A percentile compares a stretch with the other conserved stretches of the same genome.
These are phyloP conservation scores for Xylaria bambusicola DNA, from an alignment of 495 filamentous ascomycete genomes.

Conservation along the genomic window DNA sequence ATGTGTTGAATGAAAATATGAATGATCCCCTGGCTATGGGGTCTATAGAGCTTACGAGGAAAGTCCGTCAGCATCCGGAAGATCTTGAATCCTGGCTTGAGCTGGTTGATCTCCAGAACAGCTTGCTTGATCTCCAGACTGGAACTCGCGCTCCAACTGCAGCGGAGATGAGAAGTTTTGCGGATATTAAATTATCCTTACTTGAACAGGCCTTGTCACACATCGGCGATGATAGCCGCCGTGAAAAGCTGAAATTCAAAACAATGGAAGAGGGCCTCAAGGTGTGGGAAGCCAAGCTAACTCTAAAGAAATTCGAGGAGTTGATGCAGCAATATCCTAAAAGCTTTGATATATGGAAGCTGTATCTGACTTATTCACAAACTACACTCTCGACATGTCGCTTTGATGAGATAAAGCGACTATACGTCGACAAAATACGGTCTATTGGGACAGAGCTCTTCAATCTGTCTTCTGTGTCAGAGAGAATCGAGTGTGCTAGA, in stretches of 20 bases:
- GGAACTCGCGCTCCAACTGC: slow-evolving; percentile 47
- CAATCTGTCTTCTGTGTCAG: slow-evolving; percentile 22
- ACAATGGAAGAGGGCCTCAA: slow-evolving; percentile 70
- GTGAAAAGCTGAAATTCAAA: slow-evolving; percentile 62
- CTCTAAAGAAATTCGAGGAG: slow-evolving; percentile 65
- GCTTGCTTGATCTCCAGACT: slow-evolving; percentile 51
- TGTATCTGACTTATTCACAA: slow-evolving; percentile 75
- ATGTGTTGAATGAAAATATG: slow-evolving; percentile 17
- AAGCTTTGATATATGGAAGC: slow-evolving; percentile 68
- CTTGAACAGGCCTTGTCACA: slow-evolving; percentile 75
- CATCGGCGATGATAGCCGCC: slow-evolving; percentile 38
- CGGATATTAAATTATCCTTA: slow-evolving; percentile 78
- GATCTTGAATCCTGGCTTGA: slow-evolving; percentile 73
- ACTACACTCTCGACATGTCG: slow-evolving; percentile 66
- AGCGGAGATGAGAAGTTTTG: slow-evolving; percentile 66
- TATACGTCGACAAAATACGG: slow-evolving; percentile 59
- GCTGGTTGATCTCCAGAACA: slow-evolving; percentile 74
- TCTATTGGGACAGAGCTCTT: slow-evolving; percentile 43
- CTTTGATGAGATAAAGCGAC: slow-evolving; percentile 62
- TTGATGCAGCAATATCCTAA: slow-evolving; percentile 58
- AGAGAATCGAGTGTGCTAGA: slow-evolving; percentile 36
- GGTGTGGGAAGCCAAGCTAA: slow-evolving; percentile 68
- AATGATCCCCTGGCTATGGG: slow-evolving; percentile 47
- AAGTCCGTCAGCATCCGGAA: slow-evolving; percentile 61
- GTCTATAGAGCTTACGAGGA: slow-evolving; percentile 60